Evolutionary conservation across 352 stramenopile genomes (phyloP).

Genomic region (Globisporangium recalcitrans): DNA sequence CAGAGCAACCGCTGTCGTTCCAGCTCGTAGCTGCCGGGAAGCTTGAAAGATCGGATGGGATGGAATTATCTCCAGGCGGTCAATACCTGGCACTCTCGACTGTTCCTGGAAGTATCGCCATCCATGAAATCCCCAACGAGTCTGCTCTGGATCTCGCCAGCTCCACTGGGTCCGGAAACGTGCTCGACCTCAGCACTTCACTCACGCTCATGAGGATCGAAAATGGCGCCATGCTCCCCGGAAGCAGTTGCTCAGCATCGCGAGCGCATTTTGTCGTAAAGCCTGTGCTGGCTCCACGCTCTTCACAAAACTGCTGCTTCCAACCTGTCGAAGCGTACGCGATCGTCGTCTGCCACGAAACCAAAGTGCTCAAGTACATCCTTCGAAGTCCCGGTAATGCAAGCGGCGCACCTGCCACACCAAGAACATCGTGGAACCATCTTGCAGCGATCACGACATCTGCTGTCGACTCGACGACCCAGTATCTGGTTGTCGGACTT

Average conservation of each 20-base stretch:
- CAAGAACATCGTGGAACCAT: slow-evolving; percentile 28
- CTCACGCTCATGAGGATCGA: slow-evolving; percentile 11
- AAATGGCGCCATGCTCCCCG: neutral
- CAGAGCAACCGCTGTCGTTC: neutral
- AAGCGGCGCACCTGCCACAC: neutral
- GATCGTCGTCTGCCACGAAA: slow-evolving; percentile 27
- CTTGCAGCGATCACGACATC: slow-evolving; percentile 34
- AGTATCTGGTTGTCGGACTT: slow-evolving; percentile 44
- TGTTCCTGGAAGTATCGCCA: slow-evolving; percentile 1
- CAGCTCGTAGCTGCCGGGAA: slow-evolving; percentile 4
- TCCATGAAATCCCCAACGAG: slow-evolving; percentile 1
- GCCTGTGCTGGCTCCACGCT: neutral
- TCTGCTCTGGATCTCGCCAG: neutral
- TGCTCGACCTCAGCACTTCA: slow-evolving; percentile 8
- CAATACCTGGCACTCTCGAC: slow-evolving; percentile 21
- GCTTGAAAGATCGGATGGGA: slow-evolving; percentile 6
- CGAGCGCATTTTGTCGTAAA: slow-evolving; percentile 8
- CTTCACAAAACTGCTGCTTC: neutral
- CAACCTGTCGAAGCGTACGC: slow-evolving; percentile 20
- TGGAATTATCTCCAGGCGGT: slow-evolving; percentile 27
- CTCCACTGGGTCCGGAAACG: neutral
- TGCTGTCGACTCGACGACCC: slow-evolving; percentile 34
- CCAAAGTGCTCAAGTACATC: slow-evolving; percentile 33
- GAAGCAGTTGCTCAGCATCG: neutral
- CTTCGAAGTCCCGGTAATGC: slow-evolving; percentile 11